A percentile compares a stretch with the other conserved stretches of the same genome.
phyloP scores from a whole-genome alignment of 2,329 filamentous ascomycete species.

The Rutstroemia sp. region DNA sequence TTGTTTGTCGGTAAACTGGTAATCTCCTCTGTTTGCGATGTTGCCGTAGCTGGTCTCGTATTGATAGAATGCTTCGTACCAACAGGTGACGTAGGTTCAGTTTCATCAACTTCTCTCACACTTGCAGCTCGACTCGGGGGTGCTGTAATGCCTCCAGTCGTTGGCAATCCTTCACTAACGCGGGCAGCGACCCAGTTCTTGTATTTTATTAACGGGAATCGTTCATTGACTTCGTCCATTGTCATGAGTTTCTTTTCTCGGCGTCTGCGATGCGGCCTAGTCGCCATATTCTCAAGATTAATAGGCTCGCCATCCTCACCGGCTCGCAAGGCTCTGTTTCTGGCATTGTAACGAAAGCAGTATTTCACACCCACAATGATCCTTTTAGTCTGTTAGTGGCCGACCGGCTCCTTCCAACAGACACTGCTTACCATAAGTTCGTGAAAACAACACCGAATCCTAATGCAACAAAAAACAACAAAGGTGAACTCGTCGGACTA shows the following conservation, averaged over 20 bases:
- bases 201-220: constrained; percentile 94
- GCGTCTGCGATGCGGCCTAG: constrained; percentile 70
- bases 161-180: constrained; percentile 75
- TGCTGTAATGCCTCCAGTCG: constrained; percentile 73
- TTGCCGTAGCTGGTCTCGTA: constrained; percentile 18
- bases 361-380: constrained; percentile 99
- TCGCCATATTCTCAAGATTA: constrained; percentile 75
- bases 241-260: constrained; percentile 98
- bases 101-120: constrained; percentile 58
- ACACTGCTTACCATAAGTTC: constrained; percentile 78
- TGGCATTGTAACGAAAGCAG: constrained; percentile 96
- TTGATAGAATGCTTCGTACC: constrained; percentile 31
- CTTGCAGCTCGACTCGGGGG: constrained; percentile 68
- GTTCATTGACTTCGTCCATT: constrained; percentile 97
- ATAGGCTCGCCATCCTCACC: constrained; percentile 83
- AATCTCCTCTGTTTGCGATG: constrained; percentile 15
- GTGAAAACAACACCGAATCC: constrained; percentile 98
- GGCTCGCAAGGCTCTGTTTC: constrained; percentile 71
- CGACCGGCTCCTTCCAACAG: background rate
- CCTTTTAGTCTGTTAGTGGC: constrained; percentile 46
- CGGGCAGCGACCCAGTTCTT: constrained; percentile 86
- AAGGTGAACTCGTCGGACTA: constrained; percentile 58
- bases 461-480: constrained; percentile 89
- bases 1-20: constrained; percentile 13
- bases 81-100: constrained; percentile 34